phyloP scores from a whole-genome alignment of 345 rosid species.

The Erucastrum elatum region DNA sequence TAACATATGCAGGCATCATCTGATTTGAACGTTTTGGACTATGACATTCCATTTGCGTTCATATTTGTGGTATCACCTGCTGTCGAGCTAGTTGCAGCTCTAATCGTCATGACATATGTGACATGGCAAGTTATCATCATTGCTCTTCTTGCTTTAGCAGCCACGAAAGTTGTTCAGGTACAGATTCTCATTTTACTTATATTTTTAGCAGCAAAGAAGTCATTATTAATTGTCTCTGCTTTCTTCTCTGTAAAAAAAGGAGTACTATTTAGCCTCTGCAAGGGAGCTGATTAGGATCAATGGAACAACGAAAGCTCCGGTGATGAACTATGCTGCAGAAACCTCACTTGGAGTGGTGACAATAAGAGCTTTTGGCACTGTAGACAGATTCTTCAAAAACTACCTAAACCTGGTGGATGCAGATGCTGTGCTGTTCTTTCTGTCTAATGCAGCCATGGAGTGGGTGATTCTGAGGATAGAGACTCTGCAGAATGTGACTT shows the following conservation, averaged over 20 bases:
- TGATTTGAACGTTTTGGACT: conserved; percentile 65
- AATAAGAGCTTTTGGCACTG: conserved; percentile 74
- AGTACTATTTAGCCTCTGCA: conserved; percentile 74
- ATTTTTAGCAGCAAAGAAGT: background rate
- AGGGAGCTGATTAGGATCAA: conserved; percentile 80
- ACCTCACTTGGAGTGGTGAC: conserved; percentile 82
- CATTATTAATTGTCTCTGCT: background rate
- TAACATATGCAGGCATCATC: conserved; percentile 65
- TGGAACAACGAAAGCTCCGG: conserved; percentile 93
- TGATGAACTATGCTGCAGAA: conserved; percentile 85
- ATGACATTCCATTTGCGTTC: conserved; percentile 56
- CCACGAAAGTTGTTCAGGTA: conserved; percentile 63
- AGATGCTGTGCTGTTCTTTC: conserved; percentile 77
- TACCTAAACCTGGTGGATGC: conserved; percentile 63
- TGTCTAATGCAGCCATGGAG: conserved; percentile 73
- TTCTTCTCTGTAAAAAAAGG: conserved; percentile 41
- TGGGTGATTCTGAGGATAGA: conserved; percentile 79
- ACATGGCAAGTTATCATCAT: conserved; percentile 82
- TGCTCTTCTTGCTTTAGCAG: conserved; percentile 55
- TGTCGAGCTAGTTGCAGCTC: conserved; percentile 46
- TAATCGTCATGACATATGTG: conserved; percentile 61
- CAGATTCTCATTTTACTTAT: conserved; percentile 11
- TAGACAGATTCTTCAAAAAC: conserved; percentile 60
- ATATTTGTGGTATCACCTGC: conserved; percentile 43
- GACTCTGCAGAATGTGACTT: conserved; percentile 63